Evolutionary conservation across 371 early-diverging fungal genomes (phyloP).

Genomic region (Mortierella sp.): DNA sequence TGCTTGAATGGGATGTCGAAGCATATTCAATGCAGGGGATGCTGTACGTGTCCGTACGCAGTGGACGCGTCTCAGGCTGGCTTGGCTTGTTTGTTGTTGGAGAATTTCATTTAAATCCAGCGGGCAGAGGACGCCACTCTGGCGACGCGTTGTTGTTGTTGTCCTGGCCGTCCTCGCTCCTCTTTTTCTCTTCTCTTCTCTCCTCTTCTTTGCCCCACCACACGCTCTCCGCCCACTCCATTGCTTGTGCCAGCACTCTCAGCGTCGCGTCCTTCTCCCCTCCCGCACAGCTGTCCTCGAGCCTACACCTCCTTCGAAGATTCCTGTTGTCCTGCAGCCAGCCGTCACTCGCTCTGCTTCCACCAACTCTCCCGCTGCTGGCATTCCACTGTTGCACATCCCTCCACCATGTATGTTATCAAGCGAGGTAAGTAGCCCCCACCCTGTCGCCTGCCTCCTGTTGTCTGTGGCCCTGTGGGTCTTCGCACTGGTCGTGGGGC

Average conservation of each 20-base stretch:
- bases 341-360: neutral
- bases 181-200: constrained; percentile 3
- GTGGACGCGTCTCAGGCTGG: no score
- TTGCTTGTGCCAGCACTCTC: neutral
- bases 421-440: constrained; percentile 43
- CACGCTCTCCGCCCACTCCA: neutral
- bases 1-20: no score
- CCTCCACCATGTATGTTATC: constrained; percentile 40
- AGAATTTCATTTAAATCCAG: no score
- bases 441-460: neutral
- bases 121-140: no score
- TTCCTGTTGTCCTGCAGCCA: no score
- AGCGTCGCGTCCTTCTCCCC: neutral
- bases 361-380: neutral
- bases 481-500: no score
- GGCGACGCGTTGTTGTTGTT: neutral
- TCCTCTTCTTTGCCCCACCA: constrained; percentile 7
- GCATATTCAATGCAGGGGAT: no score
- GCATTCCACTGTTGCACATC: neutral
- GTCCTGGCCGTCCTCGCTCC: neutral
- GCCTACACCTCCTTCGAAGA: no score
- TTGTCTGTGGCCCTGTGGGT: neutral
- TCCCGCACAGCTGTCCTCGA: no score
- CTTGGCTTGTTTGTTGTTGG: no score
- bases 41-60: no score